Evolutionary conservation across 2,329 filamentous ascomycete species (phyloP), one percentile per base, ranked within the genome.

Genomic region (Neonectria hederae): DNA sequence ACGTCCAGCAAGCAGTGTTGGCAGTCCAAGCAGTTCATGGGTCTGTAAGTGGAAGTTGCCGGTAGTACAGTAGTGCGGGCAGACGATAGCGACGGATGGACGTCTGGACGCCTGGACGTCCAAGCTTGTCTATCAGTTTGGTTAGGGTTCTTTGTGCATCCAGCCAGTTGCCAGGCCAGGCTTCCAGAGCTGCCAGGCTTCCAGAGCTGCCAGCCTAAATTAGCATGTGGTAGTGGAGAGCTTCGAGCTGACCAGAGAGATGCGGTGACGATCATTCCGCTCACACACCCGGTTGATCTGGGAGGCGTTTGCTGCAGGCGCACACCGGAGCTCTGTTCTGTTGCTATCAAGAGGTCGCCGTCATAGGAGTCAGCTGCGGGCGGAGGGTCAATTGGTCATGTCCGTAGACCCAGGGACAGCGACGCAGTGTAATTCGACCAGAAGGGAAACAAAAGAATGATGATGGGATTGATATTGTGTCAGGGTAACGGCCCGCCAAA

Each of bases 161-260:
- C 28, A 28, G 28, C 26, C 26, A 26, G 26, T 28, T 28, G 26
- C 5, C 14, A 13, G 30, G 35, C 14, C 55, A 42, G 42, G 24
- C 28, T 9, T n/a, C n/a, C n/a, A n/a, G n/a, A 28, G 28, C 10
- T 28, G 8, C 28, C 22, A 54, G 22, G 21, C 38, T 17, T 24
- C 49, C 13, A 45, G 28, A 52, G 46, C 38, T 52, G 17, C 53
- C 38, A 21, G 59, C 53, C 46, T 53, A 62, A 40, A 40, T 57
- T 62, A 57, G 54, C 46, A 52, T 49, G 21, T 26, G 21, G 1
- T n/a, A 32, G 42, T 19, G 24, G 43, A 35, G 19, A 19, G 35
- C 42, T 49, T 19, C 17, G 51, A 38, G 51, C 24, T 19, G 53
- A 52, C 35, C 13, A 51, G 52, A 46, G 45, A 45, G 59, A 54